These are phyloP conservation scores for Clavispora santaluciae DNA, from an alignment of 805 yeast genomes.

Conservation along the genomic window DNA sequence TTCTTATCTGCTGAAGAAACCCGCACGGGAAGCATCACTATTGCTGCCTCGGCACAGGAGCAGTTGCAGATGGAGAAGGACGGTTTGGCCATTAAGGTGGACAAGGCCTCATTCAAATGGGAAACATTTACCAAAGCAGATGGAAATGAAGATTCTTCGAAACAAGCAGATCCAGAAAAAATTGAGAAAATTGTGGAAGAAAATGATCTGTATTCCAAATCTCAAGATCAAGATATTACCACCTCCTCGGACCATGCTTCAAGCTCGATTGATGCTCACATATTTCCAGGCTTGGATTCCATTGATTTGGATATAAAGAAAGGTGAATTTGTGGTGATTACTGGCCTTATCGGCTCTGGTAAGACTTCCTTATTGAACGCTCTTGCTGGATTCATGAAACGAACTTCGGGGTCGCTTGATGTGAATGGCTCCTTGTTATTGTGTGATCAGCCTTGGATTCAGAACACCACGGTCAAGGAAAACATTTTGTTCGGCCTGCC, in stretches of 20 bases:
- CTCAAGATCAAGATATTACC: background rate
- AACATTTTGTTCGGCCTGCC: conserved; percentile 67
- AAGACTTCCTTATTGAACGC: conserved; percentile 71
- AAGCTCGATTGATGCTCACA: conserved; percentile 17
- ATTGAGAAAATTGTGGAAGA: background rate
- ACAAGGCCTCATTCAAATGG: conserved; percentile 65
- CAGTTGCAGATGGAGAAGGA: conserved; percentile 20
- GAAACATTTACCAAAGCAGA: conserved; percentile 27
- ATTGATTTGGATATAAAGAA: conserved; percentile 50
- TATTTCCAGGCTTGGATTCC: conserved; percentile 43
- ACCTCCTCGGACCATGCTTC: conserved; percentile 2
- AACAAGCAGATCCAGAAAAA: too few species aligned
- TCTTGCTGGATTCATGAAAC: conserved; percentile 65
- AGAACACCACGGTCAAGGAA: conserved; percentile 71
- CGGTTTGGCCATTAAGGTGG: conserved; percentile 43
- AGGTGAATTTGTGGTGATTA: conserved; percentile 70
- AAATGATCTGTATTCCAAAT: background rate
- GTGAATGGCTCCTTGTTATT: conserved; percentile 50
- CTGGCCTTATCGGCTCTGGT: conserved; percentile 82
- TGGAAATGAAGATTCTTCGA: background rate
- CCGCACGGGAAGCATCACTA: conserved; percentile 27
- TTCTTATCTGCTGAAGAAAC: conserved; percentile 44
- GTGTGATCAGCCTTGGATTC: conserved; percentile 78
- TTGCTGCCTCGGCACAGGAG: conserved; percentile 22
- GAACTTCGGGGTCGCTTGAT: conserved; percentile 45